Conservation (phyloP, 768 basidiomycete genomes). For the Leccinellum albellum region DNA sequence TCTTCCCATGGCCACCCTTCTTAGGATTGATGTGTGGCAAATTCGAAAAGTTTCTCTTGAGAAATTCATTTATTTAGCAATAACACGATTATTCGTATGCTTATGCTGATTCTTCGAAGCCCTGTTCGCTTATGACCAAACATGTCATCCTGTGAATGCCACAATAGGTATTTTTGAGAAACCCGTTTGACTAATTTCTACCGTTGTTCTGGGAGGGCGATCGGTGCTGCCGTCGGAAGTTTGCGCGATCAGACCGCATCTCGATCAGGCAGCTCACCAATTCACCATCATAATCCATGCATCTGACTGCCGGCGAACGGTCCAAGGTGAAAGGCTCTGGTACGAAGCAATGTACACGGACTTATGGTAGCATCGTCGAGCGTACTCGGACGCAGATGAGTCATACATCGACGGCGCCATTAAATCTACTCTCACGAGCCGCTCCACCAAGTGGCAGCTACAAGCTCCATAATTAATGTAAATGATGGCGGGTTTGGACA, state of each 20-base stretch:
- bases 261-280: background rate
- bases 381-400: background rate
- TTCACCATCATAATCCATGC: no score
- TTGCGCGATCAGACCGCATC: background rate
- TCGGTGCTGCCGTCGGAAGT: conserved; percentile 3
- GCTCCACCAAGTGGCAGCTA: background rate
- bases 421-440: background rate
- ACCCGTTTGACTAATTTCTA: background rate
- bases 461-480: background rate
- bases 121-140: background rate
- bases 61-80: background rate
- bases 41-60: background rate
- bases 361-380: background rate
- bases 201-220: conserved; percentile 2
- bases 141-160: background rate
- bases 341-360: background rate
- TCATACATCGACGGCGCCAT: background rate
- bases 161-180: background rate
- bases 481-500: background rate
- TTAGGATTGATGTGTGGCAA: no score
- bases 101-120: background rate
- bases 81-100: no score
- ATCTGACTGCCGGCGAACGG: background rate
- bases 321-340: background rate
- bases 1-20: no score